These are phyloP conservation scores for Tetrahymena malaccensis DNA, from an alignment of 73 alveolate genomes.

Conservation along the genomic window DNA sequence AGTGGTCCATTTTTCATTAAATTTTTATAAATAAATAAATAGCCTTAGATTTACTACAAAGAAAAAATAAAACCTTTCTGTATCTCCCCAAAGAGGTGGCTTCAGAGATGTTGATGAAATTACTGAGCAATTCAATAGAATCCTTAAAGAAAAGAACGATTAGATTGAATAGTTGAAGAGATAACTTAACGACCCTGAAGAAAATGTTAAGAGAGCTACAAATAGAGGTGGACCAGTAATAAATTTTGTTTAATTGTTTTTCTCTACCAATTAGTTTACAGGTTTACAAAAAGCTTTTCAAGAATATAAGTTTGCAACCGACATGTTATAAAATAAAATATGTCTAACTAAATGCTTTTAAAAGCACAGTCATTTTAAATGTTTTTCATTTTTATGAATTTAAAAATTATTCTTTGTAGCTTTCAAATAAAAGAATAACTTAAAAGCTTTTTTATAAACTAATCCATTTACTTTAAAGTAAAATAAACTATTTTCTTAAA, in stretches of 20 bases:
- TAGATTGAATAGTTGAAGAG: background rate
- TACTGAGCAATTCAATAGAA: background rate
- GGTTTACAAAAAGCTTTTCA: too few relatives aligned
- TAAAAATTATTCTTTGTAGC: too few relatives aligned
- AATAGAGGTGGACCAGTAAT: background rate
- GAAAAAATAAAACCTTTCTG: background rate
- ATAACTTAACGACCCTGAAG: background rate
- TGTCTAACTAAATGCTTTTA: too few relatives aligned
- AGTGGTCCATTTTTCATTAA: background rate
- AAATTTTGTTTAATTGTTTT: background rate
- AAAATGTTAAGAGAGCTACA: background rate
- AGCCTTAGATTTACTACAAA: background rate
- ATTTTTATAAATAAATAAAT: background rate
- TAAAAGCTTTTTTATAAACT: background rate
- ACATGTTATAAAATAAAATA: too few relatives aligned
- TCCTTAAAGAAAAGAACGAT: background rate
- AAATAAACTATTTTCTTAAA: background rate
- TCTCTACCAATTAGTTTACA: background rate
- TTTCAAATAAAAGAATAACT: too few relatives aligned
- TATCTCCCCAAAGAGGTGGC: background rate
- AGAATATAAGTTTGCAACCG: too few relatives aligned
- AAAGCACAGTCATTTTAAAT: too few relatives aligned
- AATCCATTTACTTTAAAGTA: too few relatives aligned
- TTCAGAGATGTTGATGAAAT: background rate
- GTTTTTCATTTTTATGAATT: too few relatives aligned